Conservation (phyloP, 345 rosid genomes). For the Ricinus communis region DNA sequence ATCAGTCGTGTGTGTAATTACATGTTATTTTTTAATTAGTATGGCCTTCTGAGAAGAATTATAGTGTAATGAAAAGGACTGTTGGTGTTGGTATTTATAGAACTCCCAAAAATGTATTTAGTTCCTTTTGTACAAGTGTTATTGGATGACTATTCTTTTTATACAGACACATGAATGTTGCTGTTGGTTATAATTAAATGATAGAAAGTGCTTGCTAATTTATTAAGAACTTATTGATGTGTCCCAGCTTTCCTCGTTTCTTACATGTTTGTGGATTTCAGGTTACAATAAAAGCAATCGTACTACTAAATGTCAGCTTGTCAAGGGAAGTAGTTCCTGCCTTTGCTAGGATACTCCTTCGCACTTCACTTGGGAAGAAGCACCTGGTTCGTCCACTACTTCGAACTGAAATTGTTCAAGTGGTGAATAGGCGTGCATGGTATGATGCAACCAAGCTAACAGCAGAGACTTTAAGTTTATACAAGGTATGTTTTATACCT, state of each 20-base stretch:
- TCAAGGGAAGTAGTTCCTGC: conserved; percentile 93
- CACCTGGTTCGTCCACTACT: conserved; percentile 87
- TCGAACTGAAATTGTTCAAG: conserved; percentile 87
- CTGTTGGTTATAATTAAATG: not conserved
- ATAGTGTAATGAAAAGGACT: too few species aligned
- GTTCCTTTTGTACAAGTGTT: not conserved
- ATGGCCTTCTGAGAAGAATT: not conserved
- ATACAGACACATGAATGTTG: not conserved
- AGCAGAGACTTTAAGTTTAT: conserved; percentile 74
- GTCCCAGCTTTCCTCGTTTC: not conserved
- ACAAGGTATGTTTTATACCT: conserved; percentile 54
- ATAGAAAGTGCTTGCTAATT: not conserved
- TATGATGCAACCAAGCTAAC: conserved; percentile 81
- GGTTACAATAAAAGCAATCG: conserved; percentile 63
- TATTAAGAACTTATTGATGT: not conserved
- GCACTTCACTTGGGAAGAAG: conserved; percentile 88
- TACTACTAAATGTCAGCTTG: conserved; percentile 75
- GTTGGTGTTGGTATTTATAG: not conserved
- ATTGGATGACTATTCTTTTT: not conserved
- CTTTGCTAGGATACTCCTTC: conserved; percentile 84
- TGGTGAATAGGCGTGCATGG: conserved; percentile 95
- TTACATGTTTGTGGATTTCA: conserved; percentile 18
- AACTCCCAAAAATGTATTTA: not conserved
- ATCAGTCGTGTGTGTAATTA: not conserved
- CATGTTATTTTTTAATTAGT: not conserved